Evolutionary conservation across 2,329 filamentous ascomycete genomes (phyloP), one percentile per base, ranked within the genome.

Genomic region (Ascochyta rabiei): DNA sequence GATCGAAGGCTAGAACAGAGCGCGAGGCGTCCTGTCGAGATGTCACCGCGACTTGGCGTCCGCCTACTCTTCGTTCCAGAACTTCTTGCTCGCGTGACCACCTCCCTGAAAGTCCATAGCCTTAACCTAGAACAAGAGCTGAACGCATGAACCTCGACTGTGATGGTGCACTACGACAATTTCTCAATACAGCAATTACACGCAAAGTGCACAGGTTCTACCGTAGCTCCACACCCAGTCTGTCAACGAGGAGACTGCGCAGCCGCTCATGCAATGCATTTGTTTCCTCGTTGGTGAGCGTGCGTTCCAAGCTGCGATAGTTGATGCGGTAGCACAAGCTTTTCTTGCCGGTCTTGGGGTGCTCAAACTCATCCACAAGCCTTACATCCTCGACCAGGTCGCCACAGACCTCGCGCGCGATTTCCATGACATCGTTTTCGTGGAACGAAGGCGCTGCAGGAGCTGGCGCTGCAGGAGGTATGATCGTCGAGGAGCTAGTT

Each of bases 361-460:
- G 92, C 42, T 84, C 86, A 75, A 98, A 99, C 72, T 91, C 85
- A 76, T 98, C 95, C 47, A 91, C 86, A 24, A 96, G 81, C 57
- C 80, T 82, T 45, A 98, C 93, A 73, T 96, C 91, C 77, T 99
- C 95, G 31, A 95, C 91, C 19, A 87, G 77, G 73, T 96, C 90
- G 45, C 92, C 93, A 9, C 86, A 90, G 41, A 93, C 82, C 63
- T 87, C 87, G 62, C 95, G 87, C 16, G 97, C 90, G 52, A 97
- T 84, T 77, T 98, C 95, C 93, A 98, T 98, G 46, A 98, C 81
- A 75, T 99, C 95, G 76, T 98, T 98, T 74, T 96, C 93, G 74
- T 98, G 93, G 71, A 96, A 91, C 0, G 76, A 69, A 16, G 50
- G 46, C 5, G 50, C 19, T 13, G 53, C 6, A 21, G 61, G 53